These are phyloP conservation scores for Leccinum broughii DNA, from an alignment of 768 basidiomycete species.

Conservation along the genomic window DNA sequence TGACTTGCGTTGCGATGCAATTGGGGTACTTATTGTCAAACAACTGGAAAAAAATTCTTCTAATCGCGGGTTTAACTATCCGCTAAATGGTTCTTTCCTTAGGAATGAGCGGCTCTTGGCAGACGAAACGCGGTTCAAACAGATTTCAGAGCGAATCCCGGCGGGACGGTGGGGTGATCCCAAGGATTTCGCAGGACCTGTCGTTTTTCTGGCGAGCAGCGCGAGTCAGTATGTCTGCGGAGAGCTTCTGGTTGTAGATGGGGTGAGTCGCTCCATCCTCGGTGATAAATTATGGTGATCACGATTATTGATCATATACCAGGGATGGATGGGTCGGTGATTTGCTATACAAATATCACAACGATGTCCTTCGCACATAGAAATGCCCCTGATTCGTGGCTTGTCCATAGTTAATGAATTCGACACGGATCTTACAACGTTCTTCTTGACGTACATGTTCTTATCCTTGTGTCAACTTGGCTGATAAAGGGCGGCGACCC, in stretches of 20 bases:
- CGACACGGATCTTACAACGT: background rate
- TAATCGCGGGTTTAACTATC: slow-evolving; percentile 7
- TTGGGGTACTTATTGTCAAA: slow-evolving; percentile 12
- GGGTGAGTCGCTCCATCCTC: slow-evolving; percentile 44
- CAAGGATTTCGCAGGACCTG: slow-evolving; percentile 64
- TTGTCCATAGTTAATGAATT: background rate
- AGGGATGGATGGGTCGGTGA: slow-evolving; percentile 67
- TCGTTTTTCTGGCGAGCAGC: slow-evolving; percentile 63
- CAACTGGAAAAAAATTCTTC: slow-evolving; percentile 1
- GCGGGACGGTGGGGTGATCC: slow-evolving; percentile 68
- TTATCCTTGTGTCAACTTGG: slow-evolving; percentile 8
- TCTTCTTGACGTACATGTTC: slow-evolving; percentile 19
- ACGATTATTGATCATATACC: slow-evolving; percentile 11
- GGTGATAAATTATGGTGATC: slow-evolving; percentile 3
- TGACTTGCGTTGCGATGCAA: slow-evolving; percentile 9
- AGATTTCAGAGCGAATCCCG: slow-evolving; percentile 73
- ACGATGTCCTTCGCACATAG: slow-evolving; percentile 2
- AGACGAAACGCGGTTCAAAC: slow-evolving; percentile 59
- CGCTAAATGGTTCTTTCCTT: slow-evolving; percentile 19
- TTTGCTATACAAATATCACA: slow-evolving; percentile 5
- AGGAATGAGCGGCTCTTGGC: slow-evolving; percentile 68
- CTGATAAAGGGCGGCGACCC: slow-evolving; percentile 5
- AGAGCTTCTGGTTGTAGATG: slow-evolving; percentile 66
- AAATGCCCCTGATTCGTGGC: slow-evolving; percentile 1
- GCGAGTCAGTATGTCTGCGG: slow-evolving; percentile 72